These are phyloP conservation scores for Melaleuca quinquenervia DNA, from an alignment of 345 rosid species.

Conservation along the genomic window DNA sequence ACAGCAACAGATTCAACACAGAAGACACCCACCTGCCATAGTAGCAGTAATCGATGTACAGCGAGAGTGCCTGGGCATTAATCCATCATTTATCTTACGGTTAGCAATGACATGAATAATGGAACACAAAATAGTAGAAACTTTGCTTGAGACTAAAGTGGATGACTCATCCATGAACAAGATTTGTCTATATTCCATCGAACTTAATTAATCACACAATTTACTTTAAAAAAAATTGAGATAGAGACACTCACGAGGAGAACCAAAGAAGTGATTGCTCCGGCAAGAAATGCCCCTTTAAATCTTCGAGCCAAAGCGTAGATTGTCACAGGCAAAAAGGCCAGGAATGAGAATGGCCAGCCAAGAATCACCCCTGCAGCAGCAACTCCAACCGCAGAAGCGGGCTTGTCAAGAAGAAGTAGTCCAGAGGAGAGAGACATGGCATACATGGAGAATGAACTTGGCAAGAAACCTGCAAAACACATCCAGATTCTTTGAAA, in stretches of 20 bases:
- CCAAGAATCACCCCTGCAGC: constrained; percentile 83
- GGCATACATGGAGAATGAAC: constrained; percentile 97
- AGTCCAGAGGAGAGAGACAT: constrained; percentile 90
- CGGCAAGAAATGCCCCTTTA: constrained; percentile 55
- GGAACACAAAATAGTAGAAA: background rate
- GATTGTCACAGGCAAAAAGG: constrained; percentile 70
- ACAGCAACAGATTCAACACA: constrained; percentile 70
- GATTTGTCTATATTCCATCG: background rate
- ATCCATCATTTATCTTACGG: background rate
- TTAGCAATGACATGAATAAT: background rate
- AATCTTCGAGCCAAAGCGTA: constrained; percentile 59
- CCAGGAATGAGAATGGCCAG: constrained; percentile 95
- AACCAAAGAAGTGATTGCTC: constrained; percentile 46
- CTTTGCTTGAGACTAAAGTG: background rate
- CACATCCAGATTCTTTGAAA: background rate
- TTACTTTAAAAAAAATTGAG: background rate
- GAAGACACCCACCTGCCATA: constrained; percentile 87
- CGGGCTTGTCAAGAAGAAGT: constrained; percentile 71
- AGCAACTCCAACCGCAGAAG: constrained; percentile 66
- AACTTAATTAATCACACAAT: background rate
- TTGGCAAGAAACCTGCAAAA: constrained; percentile 80
- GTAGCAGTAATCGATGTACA: constrained; percentile 53
- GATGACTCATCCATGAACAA: background rate
- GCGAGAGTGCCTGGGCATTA: constrained; percentile 57
- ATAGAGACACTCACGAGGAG: constrained; percentile 49